Base-by-base conservation (phyloP, 345 rosid genomes). In the Eucalyptus cloeziana region DNA sequence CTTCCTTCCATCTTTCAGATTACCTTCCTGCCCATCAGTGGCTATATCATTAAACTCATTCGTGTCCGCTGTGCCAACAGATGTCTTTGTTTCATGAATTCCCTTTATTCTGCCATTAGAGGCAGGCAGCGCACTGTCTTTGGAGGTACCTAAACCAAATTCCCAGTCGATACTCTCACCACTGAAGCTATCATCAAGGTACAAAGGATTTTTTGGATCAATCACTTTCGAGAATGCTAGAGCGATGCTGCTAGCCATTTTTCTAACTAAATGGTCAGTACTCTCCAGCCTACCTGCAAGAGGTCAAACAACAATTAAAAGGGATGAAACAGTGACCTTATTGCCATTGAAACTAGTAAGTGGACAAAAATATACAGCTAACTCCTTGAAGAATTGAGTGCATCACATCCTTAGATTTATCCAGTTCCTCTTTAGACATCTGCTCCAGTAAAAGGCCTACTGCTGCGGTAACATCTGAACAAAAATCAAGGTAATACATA, bases 311-410 rank as follows among this genome's bases (percentile, higher is more conserved):
- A 87, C 33, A 89, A 16, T 86, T 50, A 91, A 90, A 33, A 83
- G 86, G 76, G 90, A 54, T 40, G 67, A 85, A 90, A 60, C 87
- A 76, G 69, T 87, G 58, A 67, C 89, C 56, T 87, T 86, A 89
- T 86, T n/a, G 60, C 58, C 93, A 89, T 86, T 88, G 30, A 88
- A 88, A 87, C 85, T 43, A 92, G 58, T 45, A 52, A 86, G 44
- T 14, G 88, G 94, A 85, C 88, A 58, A 76, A 90, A 92, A 90
- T 79, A 87, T 94, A 98, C 99, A 91, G 96, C 95, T 95, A 94
- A 98, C 96, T 95, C 99, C 99, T 93, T 93, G 95, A 91, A 98
- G 99, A 94, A 97, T 94, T 76, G 92, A 94, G 93, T 94, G 98
- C 98, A 97, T 95, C 80, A 91, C 93, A 91, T 95, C 96, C 92